Percentiles rank a stretch among this genome's conserved stretches.
Conservation (phyloP, 225 moss, liverwort and hornwort species). For the Pseudisothecium myosuroides region DNA sequence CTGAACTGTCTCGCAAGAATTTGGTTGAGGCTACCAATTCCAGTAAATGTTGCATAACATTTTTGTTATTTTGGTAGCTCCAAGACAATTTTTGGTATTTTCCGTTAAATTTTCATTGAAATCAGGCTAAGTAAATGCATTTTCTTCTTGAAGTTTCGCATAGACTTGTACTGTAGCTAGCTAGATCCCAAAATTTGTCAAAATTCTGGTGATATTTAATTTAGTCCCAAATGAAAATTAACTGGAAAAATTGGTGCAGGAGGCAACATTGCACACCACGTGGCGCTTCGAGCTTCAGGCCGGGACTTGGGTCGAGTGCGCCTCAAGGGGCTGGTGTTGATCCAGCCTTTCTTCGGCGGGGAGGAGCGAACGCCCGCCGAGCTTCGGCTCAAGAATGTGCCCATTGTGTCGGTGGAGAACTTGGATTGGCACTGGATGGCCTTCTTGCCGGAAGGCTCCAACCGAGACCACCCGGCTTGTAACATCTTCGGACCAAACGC, state of each 20-base stretch:
- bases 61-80: neutral
- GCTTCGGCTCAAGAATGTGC: constrained; percentile 37
- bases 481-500: constrained; percentile 61
- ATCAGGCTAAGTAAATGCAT: neutral
- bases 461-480: constrained; percentile 69
- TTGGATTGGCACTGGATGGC: constrained; percentile 87
- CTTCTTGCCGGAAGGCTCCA: constrained; percentile 44
- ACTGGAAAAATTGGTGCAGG: constrained; percentile 33
- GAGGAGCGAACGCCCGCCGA: constrained; percentile 70
- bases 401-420: constrained; percentile 32
- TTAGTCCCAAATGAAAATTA: neutral
- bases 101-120: neutral
- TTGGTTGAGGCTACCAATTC: neutral
- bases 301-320: constrained; percentile 35
- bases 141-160: neutral
- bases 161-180: neutral
- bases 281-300: constrained; percentile 37
- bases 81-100: neutral
- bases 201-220: neutral
- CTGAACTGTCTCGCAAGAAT: neutral
- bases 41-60: no score
- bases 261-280: constrained; percentile 77
- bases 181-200: neutral
- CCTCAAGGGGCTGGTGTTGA: constrained; percentile 40
- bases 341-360: constrained; percentile 73